Conservation (phyloP, 164 flowering plant genomes). For the Vitis amurensis region DNA sequence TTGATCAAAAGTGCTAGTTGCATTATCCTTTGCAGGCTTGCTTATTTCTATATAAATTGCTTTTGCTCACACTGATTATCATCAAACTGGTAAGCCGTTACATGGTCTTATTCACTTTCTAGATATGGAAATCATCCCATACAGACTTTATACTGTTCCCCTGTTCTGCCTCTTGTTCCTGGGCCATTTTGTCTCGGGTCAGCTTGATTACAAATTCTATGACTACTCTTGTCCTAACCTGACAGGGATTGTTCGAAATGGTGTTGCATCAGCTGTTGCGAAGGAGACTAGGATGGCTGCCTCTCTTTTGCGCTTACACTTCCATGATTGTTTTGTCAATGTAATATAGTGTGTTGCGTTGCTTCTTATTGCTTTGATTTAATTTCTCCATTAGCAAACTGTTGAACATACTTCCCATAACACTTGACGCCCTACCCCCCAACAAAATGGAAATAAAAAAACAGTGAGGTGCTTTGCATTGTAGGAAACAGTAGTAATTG, state of each 20-base stretch:
- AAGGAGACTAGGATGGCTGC: slow-evolving; percentile 80
- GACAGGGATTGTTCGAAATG: slow-evolving; percentile 43
- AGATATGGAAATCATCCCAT: slow-evolving; percentile 23
- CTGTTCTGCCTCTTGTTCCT: slow-evolving; percentile 31
- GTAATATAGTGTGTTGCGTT: slow-evolving; percentile 29
- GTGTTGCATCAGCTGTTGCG: slow-evolving; percentile 52
- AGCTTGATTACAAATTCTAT: slow-evolving; percentile 55
- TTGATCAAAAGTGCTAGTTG: background rate
- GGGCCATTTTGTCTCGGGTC: slow-evolving; percentile 27
- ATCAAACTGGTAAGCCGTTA: background rate
- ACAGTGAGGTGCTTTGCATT: no score
- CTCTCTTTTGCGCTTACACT: slow-evolving; percentile 66
- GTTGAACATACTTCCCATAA: no score
- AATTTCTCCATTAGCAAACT: no score
- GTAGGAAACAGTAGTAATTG: no score
- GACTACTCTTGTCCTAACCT: slow-evolving; percentile 58
- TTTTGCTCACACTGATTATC: background rate
- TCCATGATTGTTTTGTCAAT: slow-evolving; percentile 77
- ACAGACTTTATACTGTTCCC: slow-evolving; percentile 10
- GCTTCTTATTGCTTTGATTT: background rate
- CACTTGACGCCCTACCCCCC: no score
- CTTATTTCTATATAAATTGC: slow-evolving; percentile 27
- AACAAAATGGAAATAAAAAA: no score
- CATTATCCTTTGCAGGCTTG: no score
- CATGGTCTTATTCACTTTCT: background rate